Evolutionary conservation across 352 stramenopile species (phyloP), one percentile per base, ranked within the genome.

Genomic region (Thalassiosira mediterranea): DNA sequence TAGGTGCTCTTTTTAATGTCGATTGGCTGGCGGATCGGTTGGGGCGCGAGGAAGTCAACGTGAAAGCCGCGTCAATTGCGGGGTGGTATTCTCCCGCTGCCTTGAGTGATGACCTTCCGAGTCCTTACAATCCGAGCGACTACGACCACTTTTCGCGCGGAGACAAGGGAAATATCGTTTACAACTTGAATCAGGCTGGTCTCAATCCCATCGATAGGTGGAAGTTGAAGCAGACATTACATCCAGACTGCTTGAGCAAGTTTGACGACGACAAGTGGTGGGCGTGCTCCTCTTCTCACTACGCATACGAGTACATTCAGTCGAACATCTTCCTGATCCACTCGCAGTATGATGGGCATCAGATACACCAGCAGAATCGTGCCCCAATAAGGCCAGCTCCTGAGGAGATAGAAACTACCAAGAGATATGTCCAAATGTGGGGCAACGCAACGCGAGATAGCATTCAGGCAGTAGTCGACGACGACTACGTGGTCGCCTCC

Each of bases 241-340:
- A 8, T 44, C 48, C 48, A 4, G 48, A 7, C 38, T 57, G 48
- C 23, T 28, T 57, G 21, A 28, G 4, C 15, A 28, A 26, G 3
- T 57, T 38, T 32, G 48, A 28, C 23, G 48, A 57, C 5, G 48
- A 57, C 17, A 19, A 31, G 7, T 57, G 13, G 48, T 57, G 48
- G 48, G 48, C 21, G 19, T 57, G 48, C 19, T 11, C 48, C 21
- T 57, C 48, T 32, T 23, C 48, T 4, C 48, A 57, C 38, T 34
- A 38, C 38, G 48, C 48, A 10, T 57, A 57, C 48, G 38, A 57
- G 21, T 57, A 57, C 48, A 57, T 57, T 7, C 31, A 57, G n/a
- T 44, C 37, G 15, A 8, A 8, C 8, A 44, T 44, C 8, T 44
- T 44, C 37, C 8, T 44, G 37, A 15, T 44, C 15, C 37, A 44